Conservation (phyloP, 306 rosid genomes). For the Trifolium pratense region DNA sequence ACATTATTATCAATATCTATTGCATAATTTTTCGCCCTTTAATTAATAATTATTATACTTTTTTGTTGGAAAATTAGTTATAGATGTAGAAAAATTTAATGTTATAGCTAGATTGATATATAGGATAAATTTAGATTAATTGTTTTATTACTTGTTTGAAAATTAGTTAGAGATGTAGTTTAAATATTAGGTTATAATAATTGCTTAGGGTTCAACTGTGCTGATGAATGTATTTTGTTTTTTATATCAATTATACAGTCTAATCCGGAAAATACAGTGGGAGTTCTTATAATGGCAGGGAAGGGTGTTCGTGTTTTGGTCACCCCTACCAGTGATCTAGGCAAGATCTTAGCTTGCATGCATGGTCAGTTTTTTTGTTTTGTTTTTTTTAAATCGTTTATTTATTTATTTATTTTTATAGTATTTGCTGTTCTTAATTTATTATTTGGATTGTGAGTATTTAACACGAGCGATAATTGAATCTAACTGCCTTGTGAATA, state of each 20-base stretch:
- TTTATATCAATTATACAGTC: constrained; percentile 58
- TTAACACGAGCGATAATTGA: constrained; percentile 2
- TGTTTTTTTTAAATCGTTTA: background rate
- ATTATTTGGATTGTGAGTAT: background rate
- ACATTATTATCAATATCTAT: background rate
- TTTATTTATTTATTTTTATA: background rate
- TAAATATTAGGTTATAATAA: background rate
- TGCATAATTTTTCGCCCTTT: background rate
- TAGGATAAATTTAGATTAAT: constrained; percentile 1
- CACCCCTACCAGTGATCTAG: constrained; percentile 93
- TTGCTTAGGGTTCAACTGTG: constrained; percentile 4
- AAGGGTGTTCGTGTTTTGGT: constrained; percentile 94
- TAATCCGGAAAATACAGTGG: constrained; percentile 95
- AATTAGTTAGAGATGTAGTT: too few relatives aligned
- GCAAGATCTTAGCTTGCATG: constrained; percentile 94
- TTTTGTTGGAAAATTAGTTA: constrained; percentile 8
- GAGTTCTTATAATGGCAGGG: constrained; percentile 97
- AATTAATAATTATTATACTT: background rate
- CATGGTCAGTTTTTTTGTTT: constrained; percentile 65
- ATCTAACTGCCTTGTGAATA: background rate
- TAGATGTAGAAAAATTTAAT: background rate
- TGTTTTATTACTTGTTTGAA: constrained; percentile 4
- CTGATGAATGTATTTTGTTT: constrained; percentile 39
- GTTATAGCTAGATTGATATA: constrained; percentile 15
- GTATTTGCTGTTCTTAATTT: background rate